Evolutionary conservation across 2,329 filamentous ascomycete genomes (phyloP).

Genomic region (Bipolaris sorokiniana): DNA sequence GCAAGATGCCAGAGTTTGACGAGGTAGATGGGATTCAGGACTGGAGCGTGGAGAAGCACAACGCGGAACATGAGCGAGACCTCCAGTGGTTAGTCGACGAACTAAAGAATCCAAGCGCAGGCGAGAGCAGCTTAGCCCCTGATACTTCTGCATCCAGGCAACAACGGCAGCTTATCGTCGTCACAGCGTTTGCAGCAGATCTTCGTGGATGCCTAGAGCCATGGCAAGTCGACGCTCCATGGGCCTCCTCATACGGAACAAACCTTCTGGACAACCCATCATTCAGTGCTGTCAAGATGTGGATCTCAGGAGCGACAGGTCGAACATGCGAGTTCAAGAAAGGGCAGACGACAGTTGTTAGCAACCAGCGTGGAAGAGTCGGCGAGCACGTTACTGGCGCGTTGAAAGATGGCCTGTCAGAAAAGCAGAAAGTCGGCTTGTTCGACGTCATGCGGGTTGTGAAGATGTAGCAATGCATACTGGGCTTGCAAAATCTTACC

Average conservation of each 20-base stretch:
- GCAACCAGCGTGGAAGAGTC: constrained; percentile 55
- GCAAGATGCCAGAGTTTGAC: constrained; percentile 61
- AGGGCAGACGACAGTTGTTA: constrained; percentile 46
- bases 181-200: constrained; percentile 66
- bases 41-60: constrained; percentile 61
- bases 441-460: constrained; percentile 39
- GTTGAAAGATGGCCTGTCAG: constrained; percentile 33
- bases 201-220: constrained; percentile 57
- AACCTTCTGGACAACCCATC: constrained; percentile 50
- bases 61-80: constrained; percentile 56
- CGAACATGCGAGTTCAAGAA: constrained; percentile 51
- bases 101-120: constrained; percentile 39
- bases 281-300: constrained; percentile 42
- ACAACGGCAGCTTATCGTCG: constrained; percentile 53
- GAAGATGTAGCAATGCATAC: constrained; percentile 16
- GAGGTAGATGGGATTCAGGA: constrained; percentile 52
- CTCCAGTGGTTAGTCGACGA: constrained; percentile 56
- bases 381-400: constrained; percentile 35
- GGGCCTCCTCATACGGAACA: constrained; percentile 61
- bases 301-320: constrained; percentile 58
- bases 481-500: neutral
- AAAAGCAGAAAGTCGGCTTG: constrained; percentile 34
- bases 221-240: constrained; percentile 55
- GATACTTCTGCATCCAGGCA: constrained; percentile 1
- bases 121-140: constrained; percentile 12